phyloP scores from a whole-genome alignment of 345 rosid genomes.

The Salix brachista region DNA sequence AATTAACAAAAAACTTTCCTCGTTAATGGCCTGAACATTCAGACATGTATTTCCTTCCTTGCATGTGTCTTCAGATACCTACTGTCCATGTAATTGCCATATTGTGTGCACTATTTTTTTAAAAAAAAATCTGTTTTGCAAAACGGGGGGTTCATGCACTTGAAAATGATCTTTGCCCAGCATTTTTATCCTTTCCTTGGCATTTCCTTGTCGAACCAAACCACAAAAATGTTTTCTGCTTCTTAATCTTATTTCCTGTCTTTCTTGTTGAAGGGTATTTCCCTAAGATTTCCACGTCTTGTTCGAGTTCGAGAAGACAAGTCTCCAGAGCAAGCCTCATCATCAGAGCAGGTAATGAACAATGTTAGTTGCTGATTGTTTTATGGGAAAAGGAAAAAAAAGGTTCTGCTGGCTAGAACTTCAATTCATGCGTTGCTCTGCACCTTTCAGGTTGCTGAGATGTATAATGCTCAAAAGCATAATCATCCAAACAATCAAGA shows the following conservation, averaged over 20 bases:
- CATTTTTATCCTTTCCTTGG: background rate
- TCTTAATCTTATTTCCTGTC: background rate
- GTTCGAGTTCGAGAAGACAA: slow-evolving; percentile 80
- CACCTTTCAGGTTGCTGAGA: slow-evolving; percentile 70
- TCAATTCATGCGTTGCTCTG: background rate
- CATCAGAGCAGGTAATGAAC: slow-evolving; percentile 72
- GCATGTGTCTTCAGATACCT: too few species aligned
- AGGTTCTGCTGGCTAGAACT: background rate
- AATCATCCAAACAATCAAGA: slow-evolving; percentile 60
- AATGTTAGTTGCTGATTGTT: background rate
- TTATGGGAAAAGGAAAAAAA: background rate
- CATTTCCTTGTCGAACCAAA: background rate
- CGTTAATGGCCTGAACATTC: too few species aligned
- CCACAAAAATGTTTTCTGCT: background rate
- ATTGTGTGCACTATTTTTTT: too few species aligned
- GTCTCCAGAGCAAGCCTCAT: slow-evolving; percentile 72
- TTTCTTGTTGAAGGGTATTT: slow-evolving; percentile 53
- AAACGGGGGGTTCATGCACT: too few species aligned
- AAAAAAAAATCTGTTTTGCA: too few species aligned
- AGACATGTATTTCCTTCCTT: too few species aligned
- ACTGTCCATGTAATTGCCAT: too few species aligned
- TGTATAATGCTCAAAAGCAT: slow-evolving; percentile 74
- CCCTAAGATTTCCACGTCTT: slow-evolving; percentile 85
- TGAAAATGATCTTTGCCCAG: background rate
- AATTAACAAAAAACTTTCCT: too few species aligned